Base-by-base conservation (phyloP, 2,329 filamentous ascomycete species). In the Cladosporium sp. region DNA sequence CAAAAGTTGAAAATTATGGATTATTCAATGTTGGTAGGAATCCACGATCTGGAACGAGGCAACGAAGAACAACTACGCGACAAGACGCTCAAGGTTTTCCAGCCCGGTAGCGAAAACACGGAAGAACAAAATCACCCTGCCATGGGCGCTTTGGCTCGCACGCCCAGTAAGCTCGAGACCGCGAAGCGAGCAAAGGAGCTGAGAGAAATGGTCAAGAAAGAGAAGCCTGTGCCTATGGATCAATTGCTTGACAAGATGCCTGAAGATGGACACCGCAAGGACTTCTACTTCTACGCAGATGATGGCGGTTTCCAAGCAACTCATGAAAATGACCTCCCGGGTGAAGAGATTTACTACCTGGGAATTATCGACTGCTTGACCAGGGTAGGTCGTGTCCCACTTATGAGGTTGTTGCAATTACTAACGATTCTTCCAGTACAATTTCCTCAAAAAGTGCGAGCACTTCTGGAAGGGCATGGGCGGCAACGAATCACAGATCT, bases 311-410 rank as follows among this genome's bases (percentile, higher is more conserved):
- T 97, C 79, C 86, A 89, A 71, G 94, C 95, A 14, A 98, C 95
- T 0, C 93, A 97, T 75, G 93, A 97, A 77, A 89, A 97, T 78
- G 90, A 96, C 68, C 81, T 83, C 18, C 88, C 91, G 1, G 93
- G 90, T 1, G 92, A 97, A 63, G 92, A 97, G 79, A 93, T 99
- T 49, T 99, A 99, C 79, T 99, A 99, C 76, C 87, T 99, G 8
- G 96, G 95, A 39, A 96, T 99, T 72, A 99, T 99, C 77, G 95
- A 99, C 79, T 99, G 95, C 78, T 83, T 99, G 73, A 99, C 95
- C 72, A 63, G 97, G 77, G 93, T 96, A 85, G 87, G 91, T 86
- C 51, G 23, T 13, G 5, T 51, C 6, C n/a, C 51, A 59, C 66
- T 26, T 65, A 49, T 34, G 13, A 54, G 30, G 21, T 18, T 56